Evolutionary conservation across 1,284 basidiomycete genomes (phyloP).

Genomic region (Fomitiporia mediterranea): DNA sequence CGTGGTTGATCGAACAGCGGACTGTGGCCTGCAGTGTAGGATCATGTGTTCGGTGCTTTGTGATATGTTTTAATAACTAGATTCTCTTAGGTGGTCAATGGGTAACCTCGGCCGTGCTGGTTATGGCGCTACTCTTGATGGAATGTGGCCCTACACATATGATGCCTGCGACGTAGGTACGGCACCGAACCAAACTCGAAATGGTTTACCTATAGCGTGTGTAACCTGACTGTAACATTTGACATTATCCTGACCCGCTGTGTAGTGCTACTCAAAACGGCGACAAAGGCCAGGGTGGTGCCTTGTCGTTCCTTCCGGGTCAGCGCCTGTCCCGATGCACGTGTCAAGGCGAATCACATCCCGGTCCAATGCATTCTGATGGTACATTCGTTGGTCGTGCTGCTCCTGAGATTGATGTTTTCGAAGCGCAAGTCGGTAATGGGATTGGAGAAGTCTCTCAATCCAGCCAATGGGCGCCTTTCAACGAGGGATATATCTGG

Average conservation of each 20-base stretch:
- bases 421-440: conserved; percentile 58
- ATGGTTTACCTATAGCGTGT: conserved; percentile 33
- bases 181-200: conserved; percentile 41
- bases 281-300: conserved; percentile 38
- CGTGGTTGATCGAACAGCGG: conserved; percentile 30
- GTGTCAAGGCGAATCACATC: conserved; percentile 77
- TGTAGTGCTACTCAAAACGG: conserved; percentile 39
- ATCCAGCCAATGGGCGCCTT: conserved; percentile 43
- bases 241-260: conserved; percentile 30
- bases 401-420: conserved; percentile 83
- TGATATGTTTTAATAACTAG: conserved; percentile 21
- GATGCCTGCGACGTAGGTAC: conserved; percentile 56
- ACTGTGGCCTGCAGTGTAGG: conserved; percentile 51
- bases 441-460: conserved; percentile 41
- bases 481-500: conserved; percentile 36
- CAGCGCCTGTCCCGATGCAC: conserved; percentile 80
- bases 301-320: conserved; percentile 69
- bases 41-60: conserved; percentile 35
- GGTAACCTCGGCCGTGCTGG: conserved; percentile 54
- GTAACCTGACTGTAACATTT: conserved; percentile 20
- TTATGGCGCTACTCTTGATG: conserved; percentile 57
- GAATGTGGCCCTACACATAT: conserved; percentile 57
- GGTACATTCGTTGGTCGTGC: conserved; percentile 70
- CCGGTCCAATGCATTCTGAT: conserved; percentile 62
- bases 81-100: conserved; percentile 39